phyloP scores from a whole-genome alignment of 2,329 filamentous ascomycete species.

The Alternaria ethzedia region DNA sequence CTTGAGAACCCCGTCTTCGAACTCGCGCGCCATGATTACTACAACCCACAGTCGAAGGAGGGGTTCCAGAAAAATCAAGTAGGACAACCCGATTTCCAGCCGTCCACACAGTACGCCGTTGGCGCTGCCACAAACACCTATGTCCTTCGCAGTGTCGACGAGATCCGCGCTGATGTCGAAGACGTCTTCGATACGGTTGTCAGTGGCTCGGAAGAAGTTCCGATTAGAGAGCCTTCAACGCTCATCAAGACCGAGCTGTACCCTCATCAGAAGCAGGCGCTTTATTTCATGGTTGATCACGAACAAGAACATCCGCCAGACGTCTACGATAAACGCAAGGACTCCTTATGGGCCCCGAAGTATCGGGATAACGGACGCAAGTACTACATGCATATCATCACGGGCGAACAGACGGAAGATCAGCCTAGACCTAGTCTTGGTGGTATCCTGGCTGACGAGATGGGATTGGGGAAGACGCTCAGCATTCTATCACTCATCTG shows the following conservation, averaged over 20 bases:
- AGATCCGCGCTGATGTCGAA: constrained; percentile 83
- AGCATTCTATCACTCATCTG: constrained; percentile 82
- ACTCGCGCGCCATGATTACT: constrained; percentile 70
- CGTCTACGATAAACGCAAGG: constrained; percentile 67
- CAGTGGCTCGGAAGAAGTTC: constrained; percentile 72
- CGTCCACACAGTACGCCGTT: constrained; percentile 9
- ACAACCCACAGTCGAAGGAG: constrained; percentile 71
- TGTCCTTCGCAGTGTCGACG: constrained; percentile 64
- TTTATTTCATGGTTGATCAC: constrained; percentile 82
- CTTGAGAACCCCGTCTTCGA: constrained; percentile 68
- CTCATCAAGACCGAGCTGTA: constrained; percentile 73
- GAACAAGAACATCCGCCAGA: constrained; percentile 71
- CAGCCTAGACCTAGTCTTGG: constrained; percentile 50
- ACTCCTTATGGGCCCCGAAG: constrained; percentile 78
- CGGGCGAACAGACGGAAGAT: constrained; percentile 56
- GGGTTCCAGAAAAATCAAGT: constrained; percentile 22
- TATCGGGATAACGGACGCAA: constrained; percentile 63
- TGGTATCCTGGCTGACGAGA: constrained; percentile 59
- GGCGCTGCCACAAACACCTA: constrained; percentile 19
- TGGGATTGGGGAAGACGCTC: constrained; percentile 64
- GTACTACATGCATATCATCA: constrained; percentile 84
- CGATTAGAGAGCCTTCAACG: constrained; percentile 70
- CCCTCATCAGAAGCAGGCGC: constrained; percentile 86
- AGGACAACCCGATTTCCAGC: constrained; percentile 20
- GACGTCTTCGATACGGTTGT: constrained; percentile 86